These are phyloP conservation scores for Sarocladium brachiariae DNA, from an alignment of 2,329 filamentous ascomycete species.

Conservation along the genomic window DNA sequence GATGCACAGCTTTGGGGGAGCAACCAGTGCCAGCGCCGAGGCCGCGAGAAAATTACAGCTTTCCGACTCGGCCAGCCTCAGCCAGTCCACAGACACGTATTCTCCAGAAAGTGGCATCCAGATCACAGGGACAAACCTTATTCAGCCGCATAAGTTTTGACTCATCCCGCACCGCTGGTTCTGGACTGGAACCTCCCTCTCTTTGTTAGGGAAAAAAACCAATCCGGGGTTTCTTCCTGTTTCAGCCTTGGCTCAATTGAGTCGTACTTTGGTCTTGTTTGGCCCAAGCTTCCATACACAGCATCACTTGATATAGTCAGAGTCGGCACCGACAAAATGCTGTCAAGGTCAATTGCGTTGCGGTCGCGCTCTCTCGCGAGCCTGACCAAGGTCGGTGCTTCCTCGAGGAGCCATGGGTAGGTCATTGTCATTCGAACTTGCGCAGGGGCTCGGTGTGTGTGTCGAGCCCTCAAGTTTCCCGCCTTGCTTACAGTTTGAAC, in stretches of 20 bases:
- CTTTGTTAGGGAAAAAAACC: neutral
- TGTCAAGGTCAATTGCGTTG: slow-evolving; percentile 5
- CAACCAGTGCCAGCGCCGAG: neutral
- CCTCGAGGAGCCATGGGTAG: slow-evolving; percentile 6
- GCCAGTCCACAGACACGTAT: too few species aligned
- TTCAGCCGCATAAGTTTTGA: neutral
- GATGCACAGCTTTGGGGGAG: neutral
- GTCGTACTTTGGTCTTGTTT: neutral
- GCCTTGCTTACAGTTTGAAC: neutral
- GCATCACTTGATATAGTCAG: neutral
- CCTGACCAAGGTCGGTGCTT: slow-evolving; percentile 1
- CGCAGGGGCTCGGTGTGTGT: too few species aligned
- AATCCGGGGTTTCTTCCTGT: neutral
- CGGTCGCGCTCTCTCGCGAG: slow-evolving; percentile 8
- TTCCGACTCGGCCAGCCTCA: neutral
- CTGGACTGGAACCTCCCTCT: neutral
- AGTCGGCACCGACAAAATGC: neutral
- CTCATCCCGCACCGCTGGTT: neutral
- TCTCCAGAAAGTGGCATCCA: neutral
- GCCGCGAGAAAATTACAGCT: slow-evolving; percentile 3
- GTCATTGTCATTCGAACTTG: neutral
- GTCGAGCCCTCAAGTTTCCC: too few species aligned
- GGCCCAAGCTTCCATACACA: neutral
- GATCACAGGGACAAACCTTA: slow-evolving; percentile 7
- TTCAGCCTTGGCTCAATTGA: neutral